Evolutionary conservation across 169 alveolate genomes (phyloP).

Genomic region (Eimeria sp.): DNA sequence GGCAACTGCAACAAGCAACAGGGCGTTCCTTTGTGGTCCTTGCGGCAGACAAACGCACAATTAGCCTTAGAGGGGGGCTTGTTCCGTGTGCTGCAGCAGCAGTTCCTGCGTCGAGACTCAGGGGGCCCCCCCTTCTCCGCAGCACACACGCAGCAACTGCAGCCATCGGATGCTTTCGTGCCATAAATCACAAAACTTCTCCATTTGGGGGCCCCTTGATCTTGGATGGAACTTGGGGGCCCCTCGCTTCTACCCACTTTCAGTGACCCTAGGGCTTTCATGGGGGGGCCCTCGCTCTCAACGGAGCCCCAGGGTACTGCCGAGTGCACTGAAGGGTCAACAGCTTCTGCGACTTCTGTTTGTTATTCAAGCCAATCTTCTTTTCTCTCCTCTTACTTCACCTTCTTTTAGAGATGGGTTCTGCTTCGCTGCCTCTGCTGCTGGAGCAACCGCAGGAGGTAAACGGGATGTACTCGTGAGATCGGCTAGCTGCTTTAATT

Average conservation of each 20-base stretch:
- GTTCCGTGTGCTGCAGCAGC: neutral
- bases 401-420: neutral
- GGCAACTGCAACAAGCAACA: neutral
- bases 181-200: neutral
- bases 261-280: too few relatives aligned
- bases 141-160: neutral
- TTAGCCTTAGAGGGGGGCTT: neutral
- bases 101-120: neutral
- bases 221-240: neutral
- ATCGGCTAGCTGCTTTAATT: too few relatives aligned
- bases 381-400: too few relatives aligned
- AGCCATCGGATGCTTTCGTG: neutral
- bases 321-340: neutral
- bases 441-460: too few relatives aligned
- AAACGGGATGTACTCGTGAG: too few relatives aligned
- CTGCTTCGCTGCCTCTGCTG: neutral
- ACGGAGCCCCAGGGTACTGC: neutral
- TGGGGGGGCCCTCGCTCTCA: neutral
- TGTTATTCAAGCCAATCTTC: neutral
- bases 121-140: constrained; percentile 1
- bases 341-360: neutral
- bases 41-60: neutral
- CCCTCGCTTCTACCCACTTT: neutral
- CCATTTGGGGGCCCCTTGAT: neutral
- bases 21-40: neutral